Evolutionary conservation across 176 grass and related monocot species (phyloP).

Genomic region (Hyparrhenia diplandra): DNA sequence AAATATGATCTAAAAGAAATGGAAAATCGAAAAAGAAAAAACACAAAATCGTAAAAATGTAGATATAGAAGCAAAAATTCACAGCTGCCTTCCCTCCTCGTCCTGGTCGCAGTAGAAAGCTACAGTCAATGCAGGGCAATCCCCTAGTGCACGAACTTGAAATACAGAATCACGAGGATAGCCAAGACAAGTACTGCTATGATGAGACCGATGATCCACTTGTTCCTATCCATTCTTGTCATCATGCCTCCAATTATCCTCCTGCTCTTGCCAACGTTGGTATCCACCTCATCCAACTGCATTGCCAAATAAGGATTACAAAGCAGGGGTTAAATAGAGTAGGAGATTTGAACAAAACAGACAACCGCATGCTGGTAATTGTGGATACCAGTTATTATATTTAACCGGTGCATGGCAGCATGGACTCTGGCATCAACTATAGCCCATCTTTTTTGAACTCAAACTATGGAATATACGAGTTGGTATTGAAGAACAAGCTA

Average conservation of each 20-base stretch:
- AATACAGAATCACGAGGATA: slow-evolving; percentile 72
- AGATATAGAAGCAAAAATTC: background rate
- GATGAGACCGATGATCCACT: slow-evolving; percentile 72
- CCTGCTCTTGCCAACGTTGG: slow-evolving; percentile 66
- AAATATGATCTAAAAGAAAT: background rate
- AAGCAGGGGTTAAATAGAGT: background rate
- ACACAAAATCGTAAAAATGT: too few species aligned
- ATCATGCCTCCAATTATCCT: slow-evolving; percentile 64
- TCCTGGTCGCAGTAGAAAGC: background rate
- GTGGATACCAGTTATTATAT: background rate
- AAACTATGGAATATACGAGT: background rate
- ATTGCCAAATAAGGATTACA: slow-evolving; percentile 2
- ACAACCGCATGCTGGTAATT: background rate
- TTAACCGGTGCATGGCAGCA: background rate
- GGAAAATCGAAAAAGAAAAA: background rate
- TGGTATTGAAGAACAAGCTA: slow-evolving; percentile 12
- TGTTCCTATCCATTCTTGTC: slow-evolving; percentile 82
- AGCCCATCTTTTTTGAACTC: background rate
- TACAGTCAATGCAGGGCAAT: background rate
- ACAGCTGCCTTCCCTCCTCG: background rate
- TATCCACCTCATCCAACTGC: slow-evolving; percentile 62
- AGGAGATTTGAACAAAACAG: background rate
- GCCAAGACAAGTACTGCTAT: slow-evolving; percentile 50
- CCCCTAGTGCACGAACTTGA: slow-evolving; percentile 65
- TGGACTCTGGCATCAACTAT: background rate